Percentiles rank a stretch among this genome's conserved stretches.
Conservation (phyloP, 1,284 basidiomycete genomes). For the Rhodotorula sp. region DNA sequence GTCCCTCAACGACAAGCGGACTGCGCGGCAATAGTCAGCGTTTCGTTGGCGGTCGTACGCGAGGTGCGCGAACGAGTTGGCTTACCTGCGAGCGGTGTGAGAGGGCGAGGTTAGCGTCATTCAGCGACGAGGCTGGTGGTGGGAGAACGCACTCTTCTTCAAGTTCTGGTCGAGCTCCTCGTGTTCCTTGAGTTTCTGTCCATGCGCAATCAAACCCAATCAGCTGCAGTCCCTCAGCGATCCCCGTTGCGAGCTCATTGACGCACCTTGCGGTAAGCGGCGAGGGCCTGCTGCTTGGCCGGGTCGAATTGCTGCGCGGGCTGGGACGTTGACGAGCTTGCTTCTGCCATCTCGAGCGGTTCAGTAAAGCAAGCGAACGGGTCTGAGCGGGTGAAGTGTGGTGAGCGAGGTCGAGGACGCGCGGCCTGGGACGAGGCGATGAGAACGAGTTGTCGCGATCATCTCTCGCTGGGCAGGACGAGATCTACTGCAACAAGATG, state of each 20-base stretch:
- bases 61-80: not conserved
- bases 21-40: not conserved
- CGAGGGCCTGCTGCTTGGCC: constrained; percentile 50
- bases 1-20: constrained; percentile 60
- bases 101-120: constrained; percentile 12
- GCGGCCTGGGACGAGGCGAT: not conserved
- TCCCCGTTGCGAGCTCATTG: not conserved
- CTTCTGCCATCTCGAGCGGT: constrained; percentile 12
- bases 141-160: constrained; percentile 68
- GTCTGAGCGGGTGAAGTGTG: too few species aligned
- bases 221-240: not conserved
- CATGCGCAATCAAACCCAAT: not conserved
- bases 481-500: too few species aligned
- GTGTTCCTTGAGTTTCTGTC: constrained; percentile 84
- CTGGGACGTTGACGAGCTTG: constrained; percentile 9
- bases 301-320: constrained; percentile 5
- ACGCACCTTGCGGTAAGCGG: constrained; percentile 50
- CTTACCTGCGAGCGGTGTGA: constrained; percentile 2
- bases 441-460: not conserved
- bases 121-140: not conserved
- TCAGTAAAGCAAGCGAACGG: too few species aligned
- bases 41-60: not conserved
- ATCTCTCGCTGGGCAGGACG: too few species aligned
- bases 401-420: too few species aligned
- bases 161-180: constrained; percentile 75